These are phyloP conservation scores for Zea luxurians DNA, from an alignment of 176 grass and related monocot species.

Conservation along the genomic window DNA sequence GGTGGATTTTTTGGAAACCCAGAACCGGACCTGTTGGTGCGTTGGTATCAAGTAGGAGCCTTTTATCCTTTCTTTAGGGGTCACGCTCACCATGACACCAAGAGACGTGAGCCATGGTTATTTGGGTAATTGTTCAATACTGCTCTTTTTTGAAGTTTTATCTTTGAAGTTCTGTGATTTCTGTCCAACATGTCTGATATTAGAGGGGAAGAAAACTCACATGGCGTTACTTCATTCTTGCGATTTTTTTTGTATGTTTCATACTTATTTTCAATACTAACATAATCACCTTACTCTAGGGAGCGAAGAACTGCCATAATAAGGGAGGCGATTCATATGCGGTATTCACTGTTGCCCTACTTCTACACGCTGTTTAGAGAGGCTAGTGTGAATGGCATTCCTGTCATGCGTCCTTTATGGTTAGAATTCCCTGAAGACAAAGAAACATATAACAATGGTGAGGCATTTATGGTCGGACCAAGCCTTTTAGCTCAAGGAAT, in stretches of 20 bases:
- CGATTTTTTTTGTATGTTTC: conserved; percentile 3
- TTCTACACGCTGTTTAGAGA: conserved; percentile 93
- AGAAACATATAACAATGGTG: conserved; percentile 91
- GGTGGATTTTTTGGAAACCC: conserved; percentile 97
- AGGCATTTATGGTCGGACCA: conserved; percentile 89
- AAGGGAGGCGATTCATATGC: conserved; percentile 83
- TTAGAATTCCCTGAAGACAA: conserved; percentile 86
- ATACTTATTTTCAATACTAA: conserved; percentile 32
- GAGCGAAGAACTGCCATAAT: conserved; percentile 77
- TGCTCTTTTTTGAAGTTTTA: conserved; percentile 12
- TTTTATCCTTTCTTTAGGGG: conserved; percentile 96
- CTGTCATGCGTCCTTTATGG: conserved; percentile 93
- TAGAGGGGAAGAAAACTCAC: conserved; percentile 15
- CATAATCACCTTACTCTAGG: conserved; percentile 47
- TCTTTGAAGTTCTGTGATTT: conserved; percentile 10
- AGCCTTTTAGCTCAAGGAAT: conserved; percentile 79
- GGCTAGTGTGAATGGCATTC: conserved; percentile 78
- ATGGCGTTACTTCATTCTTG: not conserved
- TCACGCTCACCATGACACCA: conserved; percentile 95
- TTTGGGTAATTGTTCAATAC: conserved; percentile 72
- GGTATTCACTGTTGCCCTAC: conserved; percentile 85
- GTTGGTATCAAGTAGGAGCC: conserved; percentile 96
- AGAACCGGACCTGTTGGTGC: conserved; percentile 77
- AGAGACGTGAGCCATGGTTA: conserved; percentile 94
- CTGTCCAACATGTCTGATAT: not conserved